Evolutionary conservation across 2,329 filamentous ascomycete species (phyloP), one percentile per base, ranked within the genome.

Genomic region (Penicillium frequentans): DNA sequence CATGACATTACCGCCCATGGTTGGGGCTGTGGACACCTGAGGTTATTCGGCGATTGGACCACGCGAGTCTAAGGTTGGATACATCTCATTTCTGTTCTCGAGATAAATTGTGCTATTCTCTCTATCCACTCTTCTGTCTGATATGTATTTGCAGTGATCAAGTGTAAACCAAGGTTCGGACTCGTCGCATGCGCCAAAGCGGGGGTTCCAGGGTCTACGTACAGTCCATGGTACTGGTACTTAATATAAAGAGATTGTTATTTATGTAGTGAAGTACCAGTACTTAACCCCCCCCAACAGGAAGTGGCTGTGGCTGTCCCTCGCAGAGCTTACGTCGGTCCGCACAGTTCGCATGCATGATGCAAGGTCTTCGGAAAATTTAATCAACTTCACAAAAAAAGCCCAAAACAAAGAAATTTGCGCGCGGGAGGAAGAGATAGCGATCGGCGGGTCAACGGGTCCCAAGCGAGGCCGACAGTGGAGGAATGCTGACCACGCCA

Each of bases 361-460:
- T 47, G 60, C 35, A 63, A 61, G 61, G 59, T 44, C 10, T 27
- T 54, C 54, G 56, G 56, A 57, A 37, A 45, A 48, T 57, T 57
- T 52, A 49, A 29, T 6, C 42, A 26, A 29, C 27, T 50, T 35
- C 47, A 39, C 35, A 23, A 26, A 48, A 33, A 37, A 21, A 33
- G 3, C 16, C 3, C 13, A n/a, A 19, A 49, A 11, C 27, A 29
- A 29, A 53, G 37, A 53, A 52, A 24, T 44, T 35, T 53, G 54
- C 46, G 54, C 46, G 49, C 58, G 59, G 61, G 49, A 42, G 49
- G 39, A 52, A 53, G 56, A 59, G 58, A 65, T 64, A 63, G 54
- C 58, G 64, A 66, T 66, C 61, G 61, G 48, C 64, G 52, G 33
- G 39, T 47, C 11, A 51, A 56, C 49, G 57, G 62, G 58, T 53